Base-by-base conservation (phyloP, 1,284 basidiomycete genomes). In the Anthracocystis walkeri region DNA sequence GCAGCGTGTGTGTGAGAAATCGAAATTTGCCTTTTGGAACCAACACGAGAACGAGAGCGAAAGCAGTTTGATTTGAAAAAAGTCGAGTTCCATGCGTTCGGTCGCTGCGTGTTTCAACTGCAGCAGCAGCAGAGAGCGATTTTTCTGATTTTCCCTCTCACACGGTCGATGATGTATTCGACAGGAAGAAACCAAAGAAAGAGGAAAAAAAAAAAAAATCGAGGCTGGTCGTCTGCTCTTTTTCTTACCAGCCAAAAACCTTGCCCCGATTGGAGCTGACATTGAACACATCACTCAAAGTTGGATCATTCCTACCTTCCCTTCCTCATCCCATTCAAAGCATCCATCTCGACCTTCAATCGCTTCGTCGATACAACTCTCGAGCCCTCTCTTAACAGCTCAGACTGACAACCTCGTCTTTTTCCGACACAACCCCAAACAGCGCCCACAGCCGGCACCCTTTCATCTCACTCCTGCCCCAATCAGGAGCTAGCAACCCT, bases 401-500 rank as follows among this genome's bases (percentile, higher is more conserved):
- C 20, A 42, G 54, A 42, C 23, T 23, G 18, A 20, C 42, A 53
- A 21, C 31, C 45, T 38, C 23, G 33, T 7, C n/a, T n/a, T n/a
- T n/a, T 3, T 35, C 21, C 35, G 41, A 38, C 7, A 4, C 29
- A 29, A 29, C 29, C 29, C n/a, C 40, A 46, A 52, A 42, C 49
- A 38, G 14, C 35, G 64, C 70, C 71, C 58, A 62, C 65, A 69
- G 50, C 54, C 58, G 58, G 65, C 71, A 69, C 58, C 65, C 46
- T 16, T 51, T 46, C 64, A 58, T 58, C 63, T 52, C 31, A 35
- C 63, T 70, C 72, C 63, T 63, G 70, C 65, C 64, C 7, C 20
- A 42, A 54, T 56, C 64, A 75, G 73, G 73, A 75, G 73, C 60
- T 63, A 67, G 69, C 74, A 61, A 76, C 59, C 74, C 69, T 76